Evolutionary conservation across 805 yeast genomes (phyloP).

Genomic region (Metschnikowia colocasiae): DNA sequence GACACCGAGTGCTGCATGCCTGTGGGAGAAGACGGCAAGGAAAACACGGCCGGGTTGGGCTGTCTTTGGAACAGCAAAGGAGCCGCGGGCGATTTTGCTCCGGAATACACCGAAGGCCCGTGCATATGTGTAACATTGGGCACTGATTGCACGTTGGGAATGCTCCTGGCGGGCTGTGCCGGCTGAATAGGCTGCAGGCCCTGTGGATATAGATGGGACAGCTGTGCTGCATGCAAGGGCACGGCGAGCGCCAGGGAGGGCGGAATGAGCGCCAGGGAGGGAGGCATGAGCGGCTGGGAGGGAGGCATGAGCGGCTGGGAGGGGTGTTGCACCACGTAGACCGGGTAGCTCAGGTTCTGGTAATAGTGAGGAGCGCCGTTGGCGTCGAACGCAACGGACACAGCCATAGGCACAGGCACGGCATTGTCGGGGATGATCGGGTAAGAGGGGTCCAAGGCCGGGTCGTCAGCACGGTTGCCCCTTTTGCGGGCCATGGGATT

Average conservation of each 20-base stretch:
- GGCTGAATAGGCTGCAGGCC: conserved; percentile 5
- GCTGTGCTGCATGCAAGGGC: conserved; percentile 6
- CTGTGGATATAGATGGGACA: conserved; percentile 2
- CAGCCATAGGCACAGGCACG: conserved; percentile 14
- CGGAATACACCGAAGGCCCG: not conserved
- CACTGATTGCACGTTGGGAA: conserved; percentile 9
- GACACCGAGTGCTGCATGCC: conserved; percentile 6
- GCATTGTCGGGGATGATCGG: conserved; percentile 9
- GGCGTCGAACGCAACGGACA: conserved; percentile 31
- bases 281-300: conserved; percentile 2
- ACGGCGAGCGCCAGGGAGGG: conserved; percentile 13
- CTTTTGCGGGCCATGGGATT: conserved; percentile 38
- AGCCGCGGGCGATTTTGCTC: not conserved
- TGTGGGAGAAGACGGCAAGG: conserved; percentile 31
- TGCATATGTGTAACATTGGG: conserved; percentile 9
- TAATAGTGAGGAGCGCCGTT: conserved; percentile 31
- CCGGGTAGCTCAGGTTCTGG: conserved; percentile 30
- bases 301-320: conserved; percentile 5
- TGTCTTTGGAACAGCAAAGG: conserved; percentile 6
- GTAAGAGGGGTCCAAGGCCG: conserved; percentile 7
- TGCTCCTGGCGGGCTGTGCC: not conserved
- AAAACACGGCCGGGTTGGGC: conserved; percentile 23
- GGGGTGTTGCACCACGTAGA: conserved; percentile 31
- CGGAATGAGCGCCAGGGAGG: conserved; percentile 1
- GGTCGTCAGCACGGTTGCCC: conserved; percentile 10